Evolutionary conservation across 1,139 yeast species (phyloP), one percentile per base, ranked within the genome.

Genomic region (Hyphopichia burtonii): DNA sequence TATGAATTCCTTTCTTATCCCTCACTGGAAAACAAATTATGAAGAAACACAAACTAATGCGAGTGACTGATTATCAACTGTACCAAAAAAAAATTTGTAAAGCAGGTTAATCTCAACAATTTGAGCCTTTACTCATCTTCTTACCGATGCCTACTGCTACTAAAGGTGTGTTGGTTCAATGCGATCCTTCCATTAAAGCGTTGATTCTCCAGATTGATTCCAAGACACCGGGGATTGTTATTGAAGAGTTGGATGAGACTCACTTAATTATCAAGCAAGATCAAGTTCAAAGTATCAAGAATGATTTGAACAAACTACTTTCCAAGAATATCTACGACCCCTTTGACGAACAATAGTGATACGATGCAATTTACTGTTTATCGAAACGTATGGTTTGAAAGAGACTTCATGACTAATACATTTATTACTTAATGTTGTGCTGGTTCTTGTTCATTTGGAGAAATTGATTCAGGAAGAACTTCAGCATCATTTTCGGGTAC

Each of bases 121-220:
- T 25, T 12, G 11, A 10, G 4, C 4, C n/a, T 25, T 9, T 12
- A 25, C 11, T 9, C 11, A 25, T 4, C 7, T 8, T 3, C 28
- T 8, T 12, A 25, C n/a, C 4, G 31, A 74, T 74, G 79, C 70
- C 73, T 20, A 66, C 73, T 6, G 79, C 79, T 14, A 63, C 71
- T 37, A 70, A 69, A 49, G 78, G 79, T 6, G 72, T 71, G 0
- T 55, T 74, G 38, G 75, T 73, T 14, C 74, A 66, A 43, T 70
- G 97, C 62, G 99, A 93, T 60, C 97, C 99, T 1, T 88, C 97
- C 0, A 90, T 93, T 48, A 76, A 83, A 48, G 96, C 98, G 0
- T 71, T 93, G 40, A 86, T 93, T 4, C 65, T 91, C 30, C 87
- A 84, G 55, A 86, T 90, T 34, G 96, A 90, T 60, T 68, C 87